These are phyloP conservation scores for Pseudotulostoma volvatum DNA, from an alignment of 495 filamentous ascomycete genomes.

Conservation along the genomic window DNA sequence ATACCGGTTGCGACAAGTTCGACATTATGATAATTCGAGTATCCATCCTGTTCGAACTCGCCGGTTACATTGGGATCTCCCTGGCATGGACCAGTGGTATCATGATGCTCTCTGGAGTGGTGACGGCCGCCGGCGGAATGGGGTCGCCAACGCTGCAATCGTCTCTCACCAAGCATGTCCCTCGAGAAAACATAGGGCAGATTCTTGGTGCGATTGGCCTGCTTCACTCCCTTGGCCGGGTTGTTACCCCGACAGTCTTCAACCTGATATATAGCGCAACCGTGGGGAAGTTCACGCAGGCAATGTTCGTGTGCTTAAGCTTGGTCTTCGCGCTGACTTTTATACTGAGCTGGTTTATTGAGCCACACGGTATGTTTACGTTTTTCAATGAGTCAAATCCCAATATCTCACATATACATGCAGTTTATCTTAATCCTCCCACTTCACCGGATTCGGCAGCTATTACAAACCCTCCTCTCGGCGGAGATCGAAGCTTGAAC, in stretches of 20 bases:
- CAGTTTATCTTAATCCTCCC: slow-evolving; percentile 5
- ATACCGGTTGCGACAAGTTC: slow-evolving; percentile 58
- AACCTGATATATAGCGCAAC: slow-evolving; percentile 74
- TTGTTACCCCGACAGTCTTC: slow-evolving; percentile 66
- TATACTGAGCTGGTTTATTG: slow-evolving; percentile 48
- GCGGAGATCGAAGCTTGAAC: too few species aligned
- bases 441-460: too few species aligned
- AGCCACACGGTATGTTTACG: slow-evolving; percentile 48
- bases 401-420: neutral
- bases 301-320: slow-evolving; percentile 63
- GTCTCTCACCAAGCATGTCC: slow-evolving; percentile 78
- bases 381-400: neutral
- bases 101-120: slow-evolving; percentile 48
- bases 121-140: slow-evolving; percentile 67
- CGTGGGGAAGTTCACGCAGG: slow-evolving; percentile 57
- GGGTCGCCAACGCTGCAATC: slow-evolving; percentile 70
- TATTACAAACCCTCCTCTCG: too few species aligned
- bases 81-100: slow-evolving; percentile 37
- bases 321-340: slow-evolving; percentile 50
- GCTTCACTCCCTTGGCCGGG: slow-evolving; percentile 64
- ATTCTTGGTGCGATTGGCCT: slow-evolving; percentile 76
- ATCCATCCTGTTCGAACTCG: slow-evolving; percentile 59
- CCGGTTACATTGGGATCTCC: slow-evolving; percentile 61
- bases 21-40: slow-evolving; percentile 63
- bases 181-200: slow-evolving; percentile 61